These are phyloP conservation scores for Colletotrichum echinochloae DNA, from an alignment of 2,329 filamentous ascomycete genomes.

Conservation along the genomic window DNA sequence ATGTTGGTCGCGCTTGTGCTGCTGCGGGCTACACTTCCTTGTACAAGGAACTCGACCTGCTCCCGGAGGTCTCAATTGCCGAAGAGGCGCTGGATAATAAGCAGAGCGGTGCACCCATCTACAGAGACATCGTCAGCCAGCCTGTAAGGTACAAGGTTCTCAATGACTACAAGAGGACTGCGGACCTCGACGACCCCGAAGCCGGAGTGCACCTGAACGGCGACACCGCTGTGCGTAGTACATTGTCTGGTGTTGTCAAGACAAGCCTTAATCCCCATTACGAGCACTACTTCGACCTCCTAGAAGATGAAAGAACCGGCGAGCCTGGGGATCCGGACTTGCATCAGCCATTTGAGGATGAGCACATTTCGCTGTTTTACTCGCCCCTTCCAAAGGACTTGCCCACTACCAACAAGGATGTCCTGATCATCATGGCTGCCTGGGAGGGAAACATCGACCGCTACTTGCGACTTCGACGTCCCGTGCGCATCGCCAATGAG, in stretches of 20 bases:
- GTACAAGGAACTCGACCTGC: conserved; percentile 50
- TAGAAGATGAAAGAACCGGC: conserved; percentile 46
- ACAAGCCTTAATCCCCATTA: not conserved
- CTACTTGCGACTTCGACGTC: conserved; percentile 51
- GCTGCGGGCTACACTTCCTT: conserved; percentile 51
- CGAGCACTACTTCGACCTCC: conserved; percentile 44
- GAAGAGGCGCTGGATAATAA: conserved; percentile 51
- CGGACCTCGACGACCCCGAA: conserved; percentile 34
- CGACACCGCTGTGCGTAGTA: conserved; percentile 48
- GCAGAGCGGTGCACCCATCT: conserved; percentile 43
- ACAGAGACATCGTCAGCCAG: conserved; percentile 47
- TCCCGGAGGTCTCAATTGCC: conserved; percentile 51
- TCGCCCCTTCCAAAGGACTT: conserved; percentile 51
- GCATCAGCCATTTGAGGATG: conserved; percentile 4
- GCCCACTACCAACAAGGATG: conserved; percentile 52
- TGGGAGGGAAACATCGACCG: conserved; percentile 55
- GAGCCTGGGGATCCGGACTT: not conserved
- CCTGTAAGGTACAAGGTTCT: conserved; percentile 49
- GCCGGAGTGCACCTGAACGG: conserved; percentile 47
- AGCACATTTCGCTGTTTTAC: conserved; percentile 44
- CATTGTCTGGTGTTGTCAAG: not conserved
- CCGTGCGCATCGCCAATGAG: conserved; percentile 45
- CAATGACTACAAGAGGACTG: conserved; percentile 50
- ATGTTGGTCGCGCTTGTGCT: conserved; percentile 54
- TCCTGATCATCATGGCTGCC: conserved; percentile 53